phyloP scores from a whole-genome alignment of 805 yeast species.

The Myxozyma mucilagina region DNA sequence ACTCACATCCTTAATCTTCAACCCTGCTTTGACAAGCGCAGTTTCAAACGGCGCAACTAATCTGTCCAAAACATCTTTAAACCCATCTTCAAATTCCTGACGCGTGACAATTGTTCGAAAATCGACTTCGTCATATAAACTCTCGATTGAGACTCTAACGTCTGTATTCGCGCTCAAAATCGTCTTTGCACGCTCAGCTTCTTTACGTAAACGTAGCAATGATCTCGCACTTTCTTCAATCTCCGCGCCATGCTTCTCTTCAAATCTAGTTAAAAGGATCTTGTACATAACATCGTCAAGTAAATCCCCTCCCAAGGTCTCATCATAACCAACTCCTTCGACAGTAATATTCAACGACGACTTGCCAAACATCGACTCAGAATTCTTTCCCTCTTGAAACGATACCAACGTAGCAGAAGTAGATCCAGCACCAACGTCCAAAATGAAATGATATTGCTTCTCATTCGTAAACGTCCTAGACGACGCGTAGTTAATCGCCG shows the following conservation, averaged over 20 bases:
- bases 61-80: slow-evolving; percentile 47
- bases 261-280: slow-evolving; percentile 60
- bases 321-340: slow-evolving; percentile 70
- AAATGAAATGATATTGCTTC: slow-evolving; percentile 65
- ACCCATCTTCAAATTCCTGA: slow-evolving; percentile 71
- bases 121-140: slow-evolving; percentile 71
- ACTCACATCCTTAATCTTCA: slow-evolving; percentile 44
- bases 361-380: slow-evolving; percentile 19
- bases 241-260: slow-evolving; percentile 46
- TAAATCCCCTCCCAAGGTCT: slow-evolving; percentile 70
- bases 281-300: slow-evolving; percentile 68
- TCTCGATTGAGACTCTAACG: slow-evolving; percentile 73
- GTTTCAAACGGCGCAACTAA: slow-evolving; percentile 56
- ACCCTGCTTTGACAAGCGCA: slow-evolving; percentile 46
- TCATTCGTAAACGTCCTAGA: slow-evolving; percentile 50
- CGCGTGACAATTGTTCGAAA: slow-evolving; percentile 67
- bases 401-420: slow-evolving; percentile 85
- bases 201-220: slow-evolving; percentile 66
- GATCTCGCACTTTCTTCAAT: slow-evolving; percentile 56
- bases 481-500: slow-evolving; percentile 77
- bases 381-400: slow-evolving; percentile 47
- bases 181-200: slow-evolving; percentile 85
- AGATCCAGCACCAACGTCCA: slow-evolving; percentile 92
- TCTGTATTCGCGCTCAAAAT: slow-evolving; percentile 87
- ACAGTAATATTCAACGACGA: slow-evolving; percentile 52